phyloP scores from a whole-genome alignment of 139 green algal species.

The Eudorina sp. region DNA sequence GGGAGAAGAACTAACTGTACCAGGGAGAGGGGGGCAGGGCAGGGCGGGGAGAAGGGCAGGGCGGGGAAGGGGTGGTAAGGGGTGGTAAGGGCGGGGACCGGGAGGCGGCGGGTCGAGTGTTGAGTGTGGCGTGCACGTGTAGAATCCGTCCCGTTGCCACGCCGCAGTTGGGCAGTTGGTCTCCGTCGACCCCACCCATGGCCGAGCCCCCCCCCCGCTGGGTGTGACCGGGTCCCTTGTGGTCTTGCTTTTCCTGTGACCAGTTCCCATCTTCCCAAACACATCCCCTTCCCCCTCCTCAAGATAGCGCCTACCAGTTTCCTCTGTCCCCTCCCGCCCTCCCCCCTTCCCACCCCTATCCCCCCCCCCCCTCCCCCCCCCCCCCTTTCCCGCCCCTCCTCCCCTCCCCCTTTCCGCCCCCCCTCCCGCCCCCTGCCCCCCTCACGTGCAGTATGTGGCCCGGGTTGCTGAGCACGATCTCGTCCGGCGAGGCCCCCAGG shows the following conservation, averaged over 20 bases:
- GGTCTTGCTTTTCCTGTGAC: neutral
- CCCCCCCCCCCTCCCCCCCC: neutral
- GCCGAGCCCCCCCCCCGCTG: neutral
- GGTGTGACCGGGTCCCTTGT: too few relatives aligned
- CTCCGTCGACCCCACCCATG: neutral
- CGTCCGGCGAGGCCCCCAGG: constrained; percentile 82
- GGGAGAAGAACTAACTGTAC: too few relatives aligned
- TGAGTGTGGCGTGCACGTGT: neutral
- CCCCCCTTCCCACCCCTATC: too few relatives aligned
- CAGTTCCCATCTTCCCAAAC: neutral
- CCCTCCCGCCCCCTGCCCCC: neutral
- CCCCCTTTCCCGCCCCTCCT: neutral
- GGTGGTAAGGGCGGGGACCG: neutral
- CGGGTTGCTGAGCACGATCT: constrained; percentile 73
- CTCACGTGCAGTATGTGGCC: constrained; percentile 74
- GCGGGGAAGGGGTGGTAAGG: neutral
- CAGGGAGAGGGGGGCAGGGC: neutral
- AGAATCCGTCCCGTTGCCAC: neutral
- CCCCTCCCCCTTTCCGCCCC: neutral
- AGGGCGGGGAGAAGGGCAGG: neutral
- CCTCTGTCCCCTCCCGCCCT: too few relatives aligned
- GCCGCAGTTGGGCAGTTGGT: neutral
- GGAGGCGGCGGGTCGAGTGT: neutral
- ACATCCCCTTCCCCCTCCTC: neutral
- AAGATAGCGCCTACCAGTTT: too few relatives aligned